Conservation (phyloP, 345 rosid genomes). For the Hypericum androsaemum region DNA sequence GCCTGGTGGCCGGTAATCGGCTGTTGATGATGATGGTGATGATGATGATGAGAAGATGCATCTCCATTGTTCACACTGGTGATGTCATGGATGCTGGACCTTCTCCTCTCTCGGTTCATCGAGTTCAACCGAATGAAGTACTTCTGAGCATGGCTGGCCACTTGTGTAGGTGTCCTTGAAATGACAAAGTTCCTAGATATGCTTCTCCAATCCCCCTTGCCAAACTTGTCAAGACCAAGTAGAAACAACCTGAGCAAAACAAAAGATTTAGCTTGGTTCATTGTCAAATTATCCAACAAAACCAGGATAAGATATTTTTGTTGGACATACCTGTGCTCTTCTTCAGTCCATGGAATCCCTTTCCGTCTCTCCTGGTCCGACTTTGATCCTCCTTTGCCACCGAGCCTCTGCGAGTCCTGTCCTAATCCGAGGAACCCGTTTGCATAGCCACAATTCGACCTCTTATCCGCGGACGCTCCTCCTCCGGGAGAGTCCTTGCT, state of each 20-base stretch:
- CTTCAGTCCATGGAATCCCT: conserved; percentile 97
- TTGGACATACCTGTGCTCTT: conserved; percentile 63
- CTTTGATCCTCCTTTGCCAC: conserved; percentile 47
- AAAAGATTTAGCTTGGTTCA: too few species aligned
- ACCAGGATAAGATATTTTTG: background rate
- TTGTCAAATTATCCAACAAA: too few species aligned
- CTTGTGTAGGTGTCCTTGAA: conserved; percentile 91
- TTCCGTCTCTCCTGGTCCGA: conserved; percentile 80
- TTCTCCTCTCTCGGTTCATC: conserved; percentile 72
- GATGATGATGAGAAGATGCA: conserved; percentile 13
- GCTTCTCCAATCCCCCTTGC: conserved; percentile 99
- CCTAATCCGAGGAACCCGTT: conserved; percentile 38
- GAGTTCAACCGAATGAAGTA: conserved; percentile 80
- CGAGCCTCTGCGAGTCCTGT: conserved; percentile 40
- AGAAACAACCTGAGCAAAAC: conserved; percentile 51
- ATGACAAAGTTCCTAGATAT: conserved; percentile 81
- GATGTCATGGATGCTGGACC: conserved; percentile 92
- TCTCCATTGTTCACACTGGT: conserved; percentile 56
- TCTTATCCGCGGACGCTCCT: conserved; percentile 25
- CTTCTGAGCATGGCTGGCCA: conserved; percentile 93
- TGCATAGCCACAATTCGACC: conserved; percentile 30
- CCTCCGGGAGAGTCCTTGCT: conserved; percentile 22
- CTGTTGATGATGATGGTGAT: conserved; percentile 18
- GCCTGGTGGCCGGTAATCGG: conserved; percentile 65
- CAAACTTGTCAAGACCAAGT: conserved; percentile 79